A percentile compares a stretch with the other conserved stretches of the same genome.
These are phyloP conservation scores for Lentinula guzmanii DNA, from an alignment of 768 basidiomycete genomes.

Conservation along the genomic window DNA sequence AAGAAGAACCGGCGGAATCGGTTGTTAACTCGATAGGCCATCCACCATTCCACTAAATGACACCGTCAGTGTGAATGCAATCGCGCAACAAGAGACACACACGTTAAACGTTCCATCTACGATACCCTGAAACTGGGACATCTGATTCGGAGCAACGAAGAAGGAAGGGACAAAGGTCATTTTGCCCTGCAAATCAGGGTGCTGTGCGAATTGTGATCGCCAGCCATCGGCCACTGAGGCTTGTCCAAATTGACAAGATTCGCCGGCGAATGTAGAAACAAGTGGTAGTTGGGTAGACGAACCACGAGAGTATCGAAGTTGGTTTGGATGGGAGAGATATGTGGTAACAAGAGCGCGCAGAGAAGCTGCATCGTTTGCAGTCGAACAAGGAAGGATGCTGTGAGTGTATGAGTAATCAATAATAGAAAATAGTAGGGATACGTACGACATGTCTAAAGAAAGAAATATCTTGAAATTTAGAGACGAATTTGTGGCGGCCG, in stretches of 20 bases:
- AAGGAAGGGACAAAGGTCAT: slow-evolving; percentile 68
- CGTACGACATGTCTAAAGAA: slow-evolving; percentile 74
- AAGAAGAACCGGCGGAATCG: slow-evolving; percentile 27
- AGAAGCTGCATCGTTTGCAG: slow-evolving; percentile 37
- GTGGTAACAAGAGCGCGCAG: slow-evolving; percentile 50
- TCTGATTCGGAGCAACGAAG: slow-evolving; percentile 50
- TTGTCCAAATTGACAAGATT: slow-evolving; percentile 63
- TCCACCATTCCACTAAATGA: slow-evolving; percentile 66
- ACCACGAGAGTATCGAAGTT: slow-evolving; percentile 32
- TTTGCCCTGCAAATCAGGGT: slow-evolving; percentile 37
- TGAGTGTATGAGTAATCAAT: not conserved
- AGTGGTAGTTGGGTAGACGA: slow-evolving; percentile 39
- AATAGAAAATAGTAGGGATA: slow-evolving; percentile 9
- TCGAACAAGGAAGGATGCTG: slow-evolving; percentile 51
- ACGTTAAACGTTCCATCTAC: slow-evolving; percentile 61
- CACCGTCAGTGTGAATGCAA: slow-evolving; percentile 10
- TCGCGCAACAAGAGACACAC: slow-evolving; percentile 13
- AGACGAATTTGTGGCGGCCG: slow-evolving; percentile 45
- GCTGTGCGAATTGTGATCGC: slow-evolving; percentile 45
- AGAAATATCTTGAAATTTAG: slow-evolving; percentile 68
- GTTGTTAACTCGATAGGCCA: slow-evolving; percentile 67
- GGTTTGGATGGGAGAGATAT: slow-evolving; percentile 53
- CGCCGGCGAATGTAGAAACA: slow-evolving; percentile 69
- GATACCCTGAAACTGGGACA: slow-evolving; percentile 37
- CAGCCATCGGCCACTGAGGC: slow-evolving; percentile 46